Base-by-base conservation (phyloP, 2,329 filamentous ascomycete species). In the Samsoniella hepiali region DNA sequence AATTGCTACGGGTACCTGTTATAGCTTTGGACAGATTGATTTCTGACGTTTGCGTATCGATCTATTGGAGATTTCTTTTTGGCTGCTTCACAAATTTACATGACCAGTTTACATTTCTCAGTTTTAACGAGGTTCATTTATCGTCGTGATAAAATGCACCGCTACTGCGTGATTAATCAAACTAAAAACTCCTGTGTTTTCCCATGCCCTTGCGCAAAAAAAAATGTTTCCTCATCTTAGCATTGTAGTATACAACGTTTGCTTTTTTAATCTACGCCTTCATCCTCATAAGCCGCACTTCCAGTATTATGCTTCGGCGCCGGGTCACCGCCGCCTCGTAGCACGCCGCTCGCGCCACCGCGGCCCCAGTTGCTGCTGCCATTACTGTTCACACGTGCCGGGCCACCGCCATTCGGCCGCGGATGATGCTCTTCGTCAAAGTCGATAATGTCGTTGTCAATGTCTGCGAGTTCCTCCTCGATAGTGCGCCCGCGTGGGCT, bases 401-500 rank as follows among this genome's bases (percentile, higher is more conserved):
- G 27, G 5, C 32, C 44, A 6, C 32, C 40, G 11, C n/a, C 45
- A 42, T 50, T 58, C 2, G 34, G 65, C 75, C 17, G 74, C 77
- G 47, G 65, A 57, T 59, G 78, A 64, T 69, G 81, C 15, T 67
- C 73, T 66, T 73, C 71, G 15, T 72, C 69, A 31, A 71, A 69
- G 6, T 72, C 71, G 3, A 62, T n/a, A 22, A 74, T 72, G 1
- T 76, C 74, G 7, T 77, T 70, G 40, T 77, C 79, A 5, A 79
- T 72, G 36, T 79, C 75, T 32, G 74, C 70, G 29, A 78, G 72
- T 45, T 81, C 78, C 38, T 78, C 74, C 34, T 80, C 79, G 42
- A 81, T 66, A 13, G 76, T 76, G 56, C 75, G 75, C 13, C 82
- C 82, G 11, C 75, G 72, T 1, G 77, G 76, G 65, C 77, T 83